These are phyloP conservation scores for Ceratorhiza oryzae-sativae DNA, from an alignment of 1,284 basidiomycete genomes.

Conservation along the genomic window DNA sequence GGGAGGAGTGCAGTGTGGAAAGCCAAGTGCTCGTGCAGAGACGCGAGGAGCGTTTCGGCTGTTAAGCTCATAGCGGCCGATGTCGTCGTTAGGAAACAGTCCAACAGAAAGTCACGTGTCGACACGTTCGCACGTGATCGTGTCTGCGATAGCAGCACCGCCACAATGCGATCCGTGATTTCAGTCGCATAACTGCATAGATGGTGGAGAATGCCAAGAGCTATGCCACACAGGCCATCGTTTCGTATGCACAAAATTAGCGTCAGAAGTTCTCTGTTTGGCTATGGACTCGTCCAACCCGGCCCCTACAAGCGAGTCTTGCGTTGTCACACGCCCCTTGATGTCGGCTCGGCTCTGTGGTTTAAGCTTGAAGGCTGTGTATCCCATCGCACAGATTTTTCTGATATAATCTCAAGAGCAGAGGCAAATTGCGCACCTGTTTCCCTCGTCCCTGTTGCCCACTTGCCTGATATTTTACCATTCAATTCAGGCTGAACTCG, in stretches of 20 bases:
- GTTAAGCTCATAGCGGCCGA: constrained; percentile 38
- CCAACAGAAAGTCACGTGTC: constrained; percentile 23
- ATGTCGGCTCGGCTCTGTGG: not conserved
- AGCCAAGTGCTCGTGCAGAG: constrained; percentile 77
- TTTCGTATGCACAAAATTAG: not conserved
- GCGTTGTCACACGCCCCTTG: not conserved
- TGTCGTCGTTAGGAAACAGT: not conserved
- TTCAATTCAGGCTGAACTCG: not conserved
- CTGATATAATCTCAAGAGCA: too few relatives aligned
- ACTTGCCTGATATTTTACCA: too few relatives aligned
- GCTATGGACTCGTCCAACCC: not conserved
- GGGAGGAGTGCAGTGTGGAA: constrained; percentile 77
- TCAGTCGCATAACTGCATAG: not conserved
- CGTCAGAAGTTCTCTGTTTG: not conserved
- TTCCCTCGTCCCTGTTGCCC: too few relatives aligned
- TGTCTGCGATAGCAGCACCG: not conserved
- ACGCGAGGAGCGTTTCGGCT: constrained; percentile 63
- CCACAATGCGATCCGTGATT: not conserved
- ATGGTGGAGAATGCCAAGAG: not conserved
- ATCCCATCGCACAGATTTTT: not conserved
- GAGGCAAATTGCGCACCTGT: too few relatives aligned
- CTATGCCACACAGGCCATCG: not conserved
- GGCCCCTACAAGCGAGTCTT: not conserved
- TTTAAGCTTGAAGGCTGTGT: too few relatives aligned
- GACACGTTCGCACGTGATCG: constrained; percentile 20